Evolutionary conservation across 2,329 filamentous ascomycete species (phyloP).

Genomic region (Zasmidium citrigriseum): DNA sequence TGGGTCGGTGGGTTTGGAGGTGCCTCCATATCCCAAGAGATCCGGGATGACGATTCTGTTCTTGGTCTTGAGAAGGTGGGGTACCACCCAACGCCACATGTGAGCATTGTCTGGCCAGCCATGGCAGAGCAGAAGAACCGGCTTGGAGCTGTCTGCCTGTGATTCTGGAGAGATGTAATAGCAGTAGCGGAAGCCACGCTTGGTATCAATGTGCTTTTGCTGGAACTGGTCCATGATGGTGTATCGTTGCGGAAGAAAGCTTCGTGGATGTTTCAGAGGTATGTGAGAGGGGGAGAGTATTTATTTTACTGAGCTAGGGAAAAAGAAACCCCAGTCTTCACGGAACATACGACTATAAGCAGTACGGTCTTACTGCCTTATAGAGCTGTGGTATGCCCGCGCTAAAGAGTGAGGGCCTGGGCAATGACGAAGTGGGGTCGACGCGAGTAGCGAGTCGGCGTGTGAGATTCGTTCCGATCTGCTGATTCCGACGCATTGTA

Average conservation of each 20-base stretch:
- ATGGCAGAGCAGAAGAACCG: constrained; percentile 44
- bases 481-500: not conserved
- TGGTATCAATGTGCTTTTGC: constrained; percentile 24
- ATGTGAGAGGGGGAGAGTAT: not conserved
- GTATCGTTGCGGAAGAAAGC: not conserved
- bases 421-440: not conserved
- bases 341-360: too few relatives aligned
- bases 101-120: constrained; percentile 53
- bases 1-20: constrained; percentile 44
- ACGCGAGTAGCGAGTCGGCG: not conserved
- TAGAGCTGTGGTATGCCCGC: too few relatives aligned
- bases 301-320: not conserved
- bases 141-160: constrained; percentile 34
- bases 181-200: constrained; percentile 39
- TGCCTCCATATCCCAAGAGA: constrained; percentile 41
- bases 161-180: constrained; percentile 40
- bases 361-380: not conserved
- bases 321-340: not conserved
- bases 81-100: constrained; percentile 47
- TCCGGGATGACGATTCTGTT: constrained; percentile 44
- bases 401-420: too few relatives aligned
- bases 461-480: not conserved
- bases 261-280: not conserved
- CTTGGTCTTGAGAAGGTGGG: constrained; percentile 41
- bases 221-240: constrained; percentile 24